phyloP scores from a whole-genome alignment of 163 green algal genomes.

The Scenedesmus sp. region DNA sequence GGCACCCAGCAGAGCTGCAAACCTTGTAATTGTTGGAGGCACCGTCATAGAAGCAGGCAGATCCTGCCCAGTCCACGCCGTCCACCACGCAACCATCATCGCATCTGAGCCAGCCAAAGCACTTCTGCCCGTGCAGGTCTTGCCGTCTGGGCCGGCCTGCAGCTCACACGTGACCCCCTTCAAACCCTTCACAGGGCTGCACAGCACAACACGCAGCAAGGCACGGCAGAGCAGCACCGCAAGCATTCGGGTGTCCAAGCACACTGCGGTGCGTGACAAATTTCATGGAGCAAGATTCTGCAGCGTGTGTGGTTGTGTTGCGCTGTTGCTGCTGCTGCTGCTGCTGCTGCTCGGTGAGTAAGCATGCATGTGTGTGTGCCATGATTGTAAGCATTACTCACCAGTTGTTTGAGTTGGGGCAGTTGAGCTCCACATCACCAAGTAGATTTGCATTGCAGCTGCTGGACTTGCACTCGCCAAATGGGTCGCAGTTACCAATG shows the following conservation, averaged over 20 bases:
- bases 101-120: conserved; percentile 15
- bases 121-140: background rate
- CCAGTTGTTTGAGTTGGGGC: conserved; percentile 3
- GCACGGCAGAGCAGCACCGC: background rate
- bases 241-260: too few species aligned
- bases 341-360: too few species aligned
- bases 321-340: too few species aligned
- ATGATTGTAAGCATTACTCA: background rate
- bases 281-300: too few species aligned
- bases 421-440: background rate
- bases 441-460: background rate
- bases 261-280: too few species aligned
- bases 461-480: conserved; percentile 16
- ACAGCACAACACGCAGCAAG: background rate
- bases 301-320: too few species aligned
- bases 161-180: background rate
- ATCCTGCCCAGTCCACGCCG: background rate
- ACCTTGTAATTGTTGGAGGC: background rate
- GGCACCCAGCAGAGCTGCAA: background rate
- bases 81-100: background rate
- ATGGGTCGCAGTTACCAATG: conserved; percentile 2
- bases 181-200: background rate
- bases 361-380: too few species aligned
- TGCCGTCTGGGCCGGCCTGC: background rate
- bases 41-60: background rate